A percentile compares a stretch with the other conserved stretches of the same genome.
phyloP scores from a whole-genome alignment of 2,329 filamentous ascomycete genomes.

The Davidsoniella virescens region DNA sequence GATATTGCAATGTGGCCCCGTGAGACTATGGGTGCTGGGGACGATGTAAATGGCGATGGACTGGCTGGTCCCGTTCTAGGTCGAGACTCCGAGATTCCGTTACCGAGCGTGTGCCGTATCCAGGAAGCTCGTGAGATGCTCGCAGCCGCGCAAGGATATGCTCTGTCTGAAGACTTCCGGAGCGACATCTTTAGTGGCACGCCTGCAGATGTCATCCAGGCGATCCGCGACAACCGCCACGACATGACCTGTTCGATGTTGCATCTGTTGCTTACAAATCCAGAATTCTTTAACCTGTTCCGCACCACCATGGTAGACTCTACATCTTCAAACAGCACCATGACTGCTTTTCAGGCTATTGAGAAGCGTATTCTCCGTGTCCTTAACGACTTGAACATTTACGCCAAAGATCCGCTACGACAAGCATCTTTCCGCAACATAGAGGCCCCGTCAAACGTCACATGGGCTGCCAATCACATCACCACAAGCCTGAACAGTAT shows the following conservation, averaged over 20 bases:
- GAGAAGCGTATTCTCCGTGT: conserved; percentile 31
- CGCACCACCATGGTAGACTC: conserved; percentile 23
- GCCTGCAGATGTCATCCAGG: conserved; percentile 17
- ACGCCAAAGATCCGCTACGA: conserved; percentile 11
- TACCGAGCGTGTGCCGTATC: conserved; percentile 21
- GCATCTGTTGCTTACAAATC: conserved; percentile 36
- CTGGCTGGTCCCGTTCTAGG: conserved; percentile 5
- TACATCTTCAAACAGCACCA: conserved; percentile 8
- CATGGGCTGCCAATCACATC: conserved; percentile 35
- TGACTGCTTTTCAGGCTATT: conserved; percentile 32
- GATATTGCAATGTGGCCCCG: conserved; percentile 20
- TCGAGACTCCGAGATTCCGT: conserved; percentile 14
- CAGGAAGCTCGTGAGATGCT: conserved; percentile 36
- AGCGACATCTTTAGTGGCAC: conserved; percentile 28
- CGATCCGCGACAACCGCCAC: conserved; percentile 22
- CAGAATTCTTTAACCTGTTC: conserved; percentile 39
- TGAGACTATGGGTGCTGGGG: conserved; percentile 3
- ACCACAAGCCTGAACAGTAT: conserved; percentile 27
- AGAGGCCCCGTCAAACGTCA: conserved; percentile 24
- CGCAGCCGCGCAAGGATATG: conserved; percentile 16
- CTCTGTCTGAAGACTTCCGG: conserved; percentile 23
- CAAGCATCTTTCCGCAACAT: background rate
- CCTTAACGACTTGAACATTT: conserved; percentile 27
- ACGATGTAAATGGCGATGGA: conserved; percentile 12
- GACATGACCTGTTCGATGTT: conserved; percentile 36